Evolutionary conservation across 2,329 filamentous ascomycete genomes (phyloP).

Genomic region (Aspergillus hiratsukae): DNA sequence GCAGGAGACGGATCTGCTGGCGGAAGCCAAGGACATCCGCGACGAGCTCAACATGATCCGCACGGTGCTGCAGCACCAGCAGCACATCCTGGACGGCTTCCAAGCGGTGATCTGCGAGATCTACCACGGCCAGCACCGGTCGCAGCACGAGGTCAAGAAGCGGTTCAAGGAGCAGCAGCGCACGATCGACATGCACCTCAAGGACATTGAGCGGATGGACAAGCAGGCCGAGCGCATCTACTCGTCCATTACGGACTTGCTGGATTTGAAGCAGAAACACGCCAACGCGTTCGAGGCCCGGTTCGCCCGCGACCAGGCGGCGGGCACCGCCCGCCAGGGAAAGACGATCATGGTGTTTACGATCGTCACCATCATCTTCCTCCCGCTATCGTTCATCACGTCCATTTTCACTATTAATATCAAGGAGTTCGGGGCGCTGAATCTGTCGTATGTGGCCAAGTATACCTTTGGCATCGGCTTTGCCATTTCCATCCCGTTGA

Average conservation of each 20-base stretch:
- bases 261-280: slow-evolving; percentile 66
- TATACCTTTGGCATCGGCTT: slow-evolving; percentile 55
- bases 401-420: slow-evolving; percentile 55
- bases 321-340: slow-evolving; percentile 54
- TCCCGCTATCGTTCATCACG: slow-evolving; percentile 53
- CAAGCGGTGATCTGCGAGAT: slow-evolving; percentile 35
- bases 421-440: slow-evolving; percentile 43
- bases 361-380: slow-evolving; percentile 55
- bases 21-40: slow-evolving; percentile 63
- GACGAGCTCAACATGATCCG: slow-evolving; percentile 63
- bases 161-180: slow-evolving; percentile 55
- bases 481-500: slow-evolving; percentile 49
- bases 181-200: slow-evolving; percentile 53
- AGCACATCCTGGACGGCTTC: slow-evolving; percentile 32
- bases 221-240: slow-evolving; percentile 59
- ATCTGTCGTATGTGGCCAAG: slow-evolving; percentile 49
- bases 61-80: slow-evolving; percentile 36
- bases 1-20: slow-evolving; percentile 56
- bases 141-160: slow-evolving; percentile 49
- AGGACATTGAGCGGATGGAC: slow-evolving; percentile 61
- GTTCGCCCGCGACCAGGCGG: slow-evolving; percentile 54
- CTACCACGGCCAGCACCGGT: slow-evolving; percentile 29
- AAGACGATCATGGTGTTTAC: slow-evolving; percentile 58
- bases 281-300: slow-evolving; percentile 64
- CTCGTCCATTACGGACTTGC: slow-evolving; percentile 55